Conservation (phyloP, 2,329 filamentous ascomycete species). For the Clonostachys byssicola region DNA sequence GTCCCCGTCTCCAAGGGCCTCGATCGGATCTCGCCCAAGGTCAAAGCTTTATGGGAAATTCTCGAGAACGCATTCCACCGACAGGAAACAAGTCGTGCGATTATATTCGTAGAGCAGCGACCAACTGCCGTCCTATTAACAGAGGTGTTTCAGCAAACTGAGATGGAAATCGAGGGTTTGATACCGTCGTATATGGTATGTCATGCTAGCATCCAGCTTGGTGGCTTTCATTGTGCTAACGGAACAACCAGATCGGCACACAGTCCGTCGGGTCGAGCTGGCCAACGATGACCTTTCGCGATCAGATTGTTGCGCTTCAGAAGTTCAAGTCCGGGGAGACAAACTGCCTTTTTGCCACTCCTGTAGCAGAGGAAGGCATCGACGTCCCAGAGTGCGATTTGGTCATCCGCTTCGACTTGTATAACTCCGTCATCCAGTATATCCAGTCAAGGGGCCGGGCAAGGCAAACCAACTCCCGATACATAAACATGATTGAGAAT, state of each 20-base stretch:
- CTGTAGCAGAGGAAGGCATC: conserved; percentile 64
- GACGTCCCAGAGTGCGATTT: conserved; percentile 62
- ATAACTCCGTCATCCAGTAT: conserved; percentile 48
- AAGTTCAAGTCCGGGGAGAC: conserved; percentile 49
- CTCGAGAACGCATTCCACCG: conserved; percentile 62
- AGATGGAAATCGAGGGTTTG: conserved; percentile 54
- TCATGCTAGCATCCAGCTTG: background rate
- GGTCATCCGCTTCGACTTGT: conserved; percentile 52
- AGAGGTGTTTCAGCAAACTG: conserved; percentile 56
- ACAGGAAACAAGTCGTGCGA: conserved; percentile 53
- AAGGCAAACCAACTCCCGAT: conserved; percentile 41
- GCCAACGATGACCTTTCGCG: background rate
- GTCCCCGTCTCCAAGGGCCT: conserved; percentile 16
- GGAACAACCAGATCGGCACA: conserved; percentile 51
- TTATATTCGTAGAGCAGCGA: conserved; percentile 81
- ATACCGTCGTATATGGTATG: conserved; percentile 59
- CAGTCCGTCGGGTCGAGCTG: background rate
- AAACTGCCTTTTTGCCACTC: conserved; percentile 59
- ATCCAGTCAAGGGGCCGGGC: conserved; percentile 54
- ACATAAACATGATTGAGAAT: conserved; percentile 71
- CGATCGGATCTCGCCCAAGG: conserved; percentile 66
- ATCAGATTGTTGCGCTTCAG: conserved; percentile 23
- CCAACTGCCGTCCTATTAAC: conserved; percentile 72
- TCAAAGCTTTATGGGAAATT: conserved; percentile 55
- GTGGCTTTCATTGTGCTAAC: background rate